Evolutionary conservation across 2,329 filamentous ascomycete genomes (phyloP).

Genomic region (Colletotrichum musae): DNA sequence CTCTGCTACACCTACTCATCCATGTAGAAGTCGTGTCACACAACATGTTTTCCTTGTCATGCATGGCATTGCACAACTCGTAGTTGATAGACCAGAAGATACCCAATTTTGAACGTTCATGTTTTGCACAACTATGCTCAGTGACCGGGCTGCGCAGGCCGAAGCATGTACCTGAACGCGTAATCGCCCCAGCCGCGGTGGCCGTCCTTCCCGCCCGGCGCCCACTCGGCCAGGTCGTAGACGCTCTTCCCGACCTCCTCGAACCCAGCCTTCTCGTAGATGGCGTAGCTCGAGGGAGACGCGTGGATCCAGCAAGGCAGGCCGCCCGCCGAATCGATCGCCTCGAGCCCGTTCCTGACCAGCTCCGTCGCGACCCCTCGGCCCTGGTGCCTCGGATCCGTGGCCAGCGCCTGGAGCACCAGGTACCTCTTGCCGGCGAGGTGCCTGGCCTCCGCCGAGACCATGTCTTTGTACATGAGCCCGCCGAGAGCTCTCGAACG

Average conservation of each 20-base stretch:
- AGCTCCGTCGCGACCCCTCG: slow-evolving; percentile 16
- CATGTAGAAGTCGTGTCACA: neutral
- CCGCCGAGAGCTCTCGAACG: slow-evolving; percentile 19
- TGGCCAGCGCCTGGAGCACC: slow-evolving; percentile 25
- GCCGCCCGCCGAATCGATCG: neutral
- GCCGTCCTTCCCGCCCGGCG: neutral
- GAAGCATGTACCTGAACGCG: neutral
- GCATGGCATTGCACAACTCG: too few relatives aligned
- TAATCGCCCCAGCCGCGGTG: neutral
- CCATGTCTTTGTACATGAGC: slow-evolving; percentile 25
- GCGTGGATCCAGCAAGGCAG: slow-evolving; percentile 28
- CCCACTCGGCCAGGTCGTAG: slow-evolving; percentile 23
- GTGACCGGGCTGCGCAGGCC: too few relatives aligned
- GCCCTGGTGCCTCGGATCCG: slow-evolving; percentile 13
- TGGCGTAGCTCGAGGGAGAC: slow-evolving; percentile 8
- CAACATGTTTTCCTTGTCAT: too few relatives aligned
- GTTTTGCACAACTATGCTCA: too few relatives aligned
- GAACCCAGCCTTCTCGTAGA: slow-evolving; percentile 24
- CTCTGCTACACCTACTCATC: slow-evolving; percentile 42
- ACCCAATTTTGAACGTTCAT: too few relatives aligned
- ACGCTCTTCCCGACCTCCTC: slow-evolving; percentile 23
- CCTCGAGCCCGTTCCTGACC: slow-evolving; percentile 2
- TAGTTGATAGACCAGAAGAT: too few relatives aligned
- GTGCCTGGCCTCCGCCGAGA: neutral
- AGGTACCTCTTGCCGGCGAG: slow-evolving; percentile 7